phyloP scores from a whole-genome alignment of 2,329 filamentous ascomycete genomes.

The Xylaria digitata region DNA sequence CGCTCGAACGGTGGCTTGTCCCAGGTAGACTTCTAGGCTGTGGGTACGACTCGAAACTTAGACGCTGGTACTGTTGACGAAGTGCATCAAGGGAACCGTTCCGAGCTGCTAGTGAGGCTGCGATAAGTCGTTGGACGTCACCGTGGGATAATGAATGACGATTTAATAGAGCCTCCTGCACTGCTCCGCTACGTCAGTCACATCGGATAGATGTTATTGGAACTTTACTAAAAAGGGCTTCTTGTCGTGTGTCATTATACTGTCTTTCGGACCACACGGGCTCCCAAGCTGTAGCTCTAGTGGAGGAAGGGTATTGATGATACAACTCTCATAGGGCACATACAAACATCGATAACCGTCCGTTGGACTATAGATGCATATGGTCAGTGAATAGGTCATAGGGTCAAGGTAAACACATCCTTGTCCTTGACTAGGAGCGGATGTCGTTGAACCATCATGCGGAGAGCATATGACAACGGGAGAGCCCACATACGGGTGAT shows the following conservation, averaged over 20 bases:
- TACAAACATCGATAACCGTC: slow-evolving; percentile 52
- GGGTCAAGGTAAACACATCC: no score
- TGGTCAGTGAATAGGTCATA: not conserved
- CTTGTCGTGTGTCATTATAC: not conserved
- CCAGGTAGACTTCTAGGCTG: slow-evolving; percentile 36
- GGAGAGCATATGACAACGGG: not conserved
- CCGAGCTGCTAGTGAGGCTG: slow-evolving; percentile 51
- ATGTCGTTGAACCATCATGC: not conserved
- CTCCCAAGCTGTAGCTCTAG: no score
- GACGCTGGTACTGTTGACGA: slow-evolving; percentile 51
- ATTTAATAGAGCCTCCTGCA: slow-evolving; percentile 52
- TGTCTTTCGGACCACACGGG: not conserved
- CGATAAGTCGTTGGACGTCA: slow-evolving; percentile 50
- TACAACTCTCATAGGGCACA: not conserved
- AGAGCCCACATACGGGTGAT: slow-evolving; percentile 44
- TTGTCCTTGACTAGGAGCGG: not conserved
- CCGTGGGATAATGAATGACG: slow-evolving; percentile 43
- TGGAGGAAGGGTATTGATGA: not conserved
- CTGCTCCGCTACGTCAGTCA: slow-evolving; percentile 9
- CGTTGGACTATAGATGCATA: slow-evolving; percentile 46
- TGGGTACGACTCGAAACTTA: slow-evolving; percentile 35
- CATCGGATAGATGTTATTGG: not conserved
- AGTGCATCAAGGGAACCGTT: slow-evolving; percentile 52
- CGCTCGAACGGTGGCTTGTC: slow-evolving; percentile 30
- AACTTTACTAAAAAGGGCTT: not conserved